Evolutionary conservation across 139 green algal species (phyloP).

Genomic region (Chlamydomonas sp.): DNA sequence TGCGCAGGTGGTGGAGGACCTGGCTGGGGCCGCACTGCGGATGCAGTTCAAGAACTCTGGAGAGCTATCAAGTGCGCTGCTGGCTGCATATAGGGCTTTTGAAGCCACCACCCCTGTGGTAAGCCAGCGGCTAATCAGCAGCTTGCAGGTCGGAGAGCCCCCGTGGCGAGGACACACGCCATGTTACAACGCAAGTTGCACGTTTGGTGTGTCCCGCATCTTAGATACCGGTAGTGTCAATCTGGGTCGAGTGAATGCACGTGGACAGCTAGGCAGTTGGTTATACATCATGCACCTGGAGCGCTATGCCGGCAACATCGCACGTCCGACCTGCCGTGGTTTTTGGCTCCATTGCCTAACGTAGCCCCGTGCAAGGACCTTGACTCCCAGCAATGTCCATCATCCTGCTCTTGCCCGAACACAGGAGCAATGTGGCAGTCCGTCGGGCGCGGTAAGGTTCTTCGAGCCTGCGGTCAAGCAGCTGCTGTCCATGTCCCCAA

Average conservation of each 20-base stretch:
- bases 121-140: neutral
- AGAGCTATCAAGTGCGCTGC: neutral
- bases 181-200: too few species aligned
- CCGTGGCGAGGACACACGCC: neutral
- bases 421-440: neutral
- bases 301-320: too few species aligned
- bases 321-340: too few species aligned
- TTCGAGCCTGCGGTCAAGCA: neutral
- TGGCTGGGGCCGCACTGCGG: too few species aligned
- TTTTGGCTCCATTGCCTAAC: too few species aligned
- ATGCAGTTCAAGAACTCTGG: neutral
- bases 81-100: constrained; percentile 6
- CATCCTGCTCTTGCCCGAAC: neutral
- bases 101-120: neutral
- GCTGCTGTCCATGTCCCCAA: neutral
- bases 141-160: neutral
- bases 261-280: too few species aligned
- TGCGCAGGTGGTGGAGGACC: too few species aligned
- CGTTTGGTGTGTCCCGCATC: too few species aligned
- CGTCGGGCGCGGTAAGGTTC: neutral
- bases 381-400: neutral
- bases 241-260: too few species aligned
- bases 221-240: too few species aligned
- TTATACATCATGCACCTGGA: too few species aligned
- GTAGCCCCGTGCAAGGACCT: too few species aligned